Evolutionary conservation across 2,329 filamentous ascomycete genomes (phyloP).

Genomic region (Dactylellina parvicollis): DNA sequence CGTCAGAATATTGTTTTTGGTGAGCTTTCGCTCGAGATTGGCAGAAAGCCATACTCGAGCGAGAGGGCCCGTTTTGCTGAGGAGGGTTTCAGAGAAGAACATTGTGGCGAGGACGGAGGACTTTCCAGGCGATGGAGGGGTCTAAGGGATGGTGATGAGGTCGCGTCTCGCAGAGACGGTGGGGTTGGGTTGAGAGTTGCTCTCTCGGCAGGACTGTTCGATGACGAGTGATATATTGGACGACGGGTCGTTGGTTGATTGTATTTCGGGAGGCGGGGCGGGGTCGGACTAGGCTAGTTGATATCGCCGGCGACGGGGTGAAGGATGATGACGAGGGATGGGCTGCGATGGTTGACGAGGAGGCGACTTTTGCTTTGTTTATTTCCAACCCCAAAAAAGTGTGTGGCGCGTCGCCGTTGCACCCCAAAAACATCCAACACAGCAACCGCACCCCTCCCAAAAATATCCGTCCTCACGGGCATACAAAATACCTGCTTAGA

Average conservation of each 20-base stretch:
- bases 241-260: background rate
- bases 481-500: too few species aligned
- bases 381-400: constrained; percentile 16
- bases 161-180: constrained; percentile 52
- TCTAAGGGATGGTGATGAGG: background rate
- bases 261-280: background rate
- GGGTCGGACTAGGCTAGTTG: background rate
- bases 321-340: constrained; percentile 7
- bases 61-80: constrained; percentile 95
- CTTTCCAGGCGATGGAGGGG: background rate
- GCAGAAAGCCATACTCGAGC: constrained; percentile 98
- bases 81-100: constrained; percentile 97
- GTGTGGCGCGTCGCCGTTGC: constrained; percentile 40
- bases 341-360: constrained; percentile 24
- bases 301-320: constrained; percentile 5
- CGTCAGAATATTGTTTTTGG: constrained; percentile 93
- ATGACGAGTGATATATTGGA: background rate
- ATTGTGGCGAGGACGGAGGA: constrained; percentile 64
- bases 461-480: background rate
- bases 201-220: background rate
- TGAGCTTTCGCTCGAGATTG: constrained; percentile 97
- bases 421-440: constrained; percentile 17
- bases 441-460: constrained; percentile 11
- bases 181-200: constrained; percentile 2
- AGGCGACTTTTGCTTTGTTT: constrained; percentile 42